Percentiles rank a stretch among this genome's conserved stretches.
Evolutionary conservation across 805 yeast genomes (phyloP).

Genomic region (Ogataea allantospora): DNA sequence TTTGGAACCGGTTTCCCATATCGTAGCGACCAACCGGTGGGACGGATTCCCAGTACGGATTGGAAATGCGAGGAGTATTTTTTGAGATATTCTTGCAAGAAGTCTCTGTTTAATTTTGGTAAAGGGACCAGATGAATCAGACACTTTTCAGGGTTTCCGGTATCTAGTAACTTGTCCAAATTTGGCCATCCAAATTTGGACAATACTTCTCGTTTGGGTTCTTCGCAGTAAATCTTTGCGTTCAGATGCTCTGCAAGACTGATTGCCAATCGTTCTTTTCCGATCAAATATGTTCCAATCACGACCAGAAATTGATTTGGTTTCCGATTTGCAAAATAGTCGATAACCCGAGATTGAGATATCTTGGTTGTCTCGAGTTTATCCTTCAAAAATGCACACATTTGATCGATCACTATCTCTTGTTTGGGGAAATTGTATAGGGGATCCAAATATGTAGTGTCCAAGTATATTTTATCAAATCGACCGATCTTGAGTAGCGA

Average conservation of each 20-base stretch:
- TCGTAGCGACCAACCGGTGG: slow-evolving; percentile 88
- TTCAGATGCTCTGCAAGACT: slow-evolving; percentile 51
- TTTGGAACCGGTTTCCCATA: slow-evolving; percentile 15
- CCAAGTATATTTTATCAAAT: slow-evolving; percentile 71
- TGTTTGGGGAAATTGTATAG: slow-evolving; percentile 77
- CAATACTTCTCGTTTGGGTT: slow-evolving; percentile 46
- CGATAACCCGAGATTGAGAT: slow-evolving; percentile 37
- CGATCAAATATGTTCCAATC: slow-evolving; percentile 89
- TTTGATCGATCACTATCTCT: slow-evolving; percentile 55
- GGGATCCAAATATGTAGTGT: slow-evolving; percentile 86
- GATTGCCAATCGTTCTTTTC: slow-evolving; percentile 84
- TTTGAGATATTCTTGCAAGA: slow-evolving; percentile 50
- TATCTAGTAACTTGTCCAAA: slow-evolving; percentile 38
- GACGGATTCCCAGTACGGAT: slow-evolving; percentile 68
- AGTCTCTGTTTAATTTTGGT: slow-evolving; percentile 47
- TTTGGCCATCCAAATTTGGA: slow-evolving; percentile 45
- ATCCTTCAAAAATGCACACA: slow-evolving; percentile 49
- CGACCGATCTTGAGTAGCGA: slow-evolving; percentile 30
- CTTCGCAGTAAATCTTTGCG: slow-evolving; percentile 55
- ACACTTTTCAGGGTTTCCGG: slow-evolving; percentile 44
- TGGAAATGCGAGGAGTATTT: slow-evolving; percentile 47
- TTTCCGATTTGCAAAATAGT: slow-evolving; percentile 28
- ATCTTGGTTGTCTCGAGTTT: slow-evolving; percentile 26
- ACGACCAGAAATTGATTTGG: slow-evolving; percentile 45
- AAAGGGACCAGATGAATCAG: slow-evolving; percentile 75